Evolutionary conservation across 2,329 filamentous ascomycete genomes (phyloP).

Genomic region (Chrysosporium queenslandicum): DNA sequence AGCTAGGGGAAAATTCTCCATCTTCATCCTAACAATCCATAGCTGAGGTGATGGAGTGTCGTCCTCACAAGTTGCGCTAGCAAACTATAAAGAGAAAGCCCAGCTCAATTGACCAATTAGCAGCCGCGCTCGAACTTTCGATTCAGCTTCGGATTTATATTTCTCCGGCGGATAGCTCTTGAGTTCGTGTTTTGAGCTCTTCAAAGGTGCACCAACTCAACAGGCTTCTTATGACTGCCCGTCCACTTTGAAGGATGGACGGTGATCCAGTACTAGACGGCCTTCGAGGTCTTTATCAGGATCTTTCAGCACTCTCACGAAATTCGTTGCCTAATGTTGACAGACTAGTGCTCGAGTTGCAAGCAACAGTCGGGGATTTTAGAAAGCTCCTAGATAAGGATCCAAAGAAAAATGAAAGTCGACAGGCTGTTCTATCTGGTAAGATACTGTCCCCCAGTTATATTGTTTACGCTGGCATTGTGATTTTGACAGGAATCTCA

Average conservation of each 20-base stretch:
- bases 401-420: constrained; percentile 62
- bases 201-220: background rate
- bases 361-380: constrained; percentile 57
- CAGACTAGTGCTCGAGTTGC: constrained; percentile 56
- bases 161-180: background rate
- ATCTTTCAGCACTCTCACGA: constrained; percentile 67
- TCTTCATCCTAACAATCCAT: no score
- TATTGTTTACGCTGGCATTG: background rate
- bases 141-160: background rate
- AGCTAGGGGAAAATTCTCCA: no score
- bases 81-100: background rate
- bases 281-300: constrained; percentile 75
- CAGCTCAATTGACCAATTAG: no score
- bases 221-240: constrained; percentile 15
- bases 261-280: constrained; percentile 62
- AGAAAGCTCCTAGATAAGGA: constrained; percentile 64
- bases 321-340: constrained; percentile 60
- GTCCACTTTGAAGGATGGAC: constrained; percentile 47
- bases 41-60: background rate
- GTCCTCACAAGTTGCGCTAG: no score
- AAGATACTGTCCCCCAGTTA: constrained; percentile 21
- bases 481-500: background rate
- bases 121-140: no score
- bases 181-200: constrained; percentile 3
- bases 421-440: constrained; percentile 61